Conservation (phyloP, 768 basidiomycete species). For the Harrya chromipes region DNA sequence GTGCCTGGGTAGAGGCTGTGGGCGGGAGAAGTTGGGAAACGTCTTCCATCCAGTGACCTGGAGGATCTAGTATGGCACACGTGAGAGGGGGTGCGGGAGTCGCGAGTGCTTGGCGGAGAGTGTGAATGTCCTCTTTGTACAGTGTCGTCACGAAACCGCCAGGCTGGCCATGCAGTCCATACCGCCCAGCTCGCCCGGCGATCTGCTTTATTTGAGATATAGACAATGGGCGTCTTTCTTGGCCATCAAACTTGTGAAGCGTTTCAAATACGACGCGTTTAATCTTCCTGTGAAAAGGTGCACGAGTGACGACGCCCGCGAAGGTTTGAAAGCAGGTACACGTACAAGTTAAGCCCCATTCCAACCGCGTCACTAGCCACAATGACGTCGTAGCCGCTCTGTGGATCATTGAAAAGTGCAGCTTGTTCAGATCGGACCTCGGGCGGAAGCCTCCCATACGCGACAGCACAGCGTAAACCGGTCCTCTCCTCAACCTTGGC, state of each 20-base stretch:
- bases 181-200: conserved; percentile 91
- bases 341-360: conserved; percentile 96
- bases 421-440: conserved; percentile 93
- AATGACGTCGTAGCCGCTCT: conserved; percentile 83
- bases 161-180: conserved; percentile 55
- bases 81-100: conserved; percentile 48
- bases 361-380: conserved; percentile 95
- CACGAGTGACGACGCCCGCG: background rate
- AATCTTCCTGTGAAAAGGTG: conserved; percentile 65
- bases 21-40: conserved; percentile 44
- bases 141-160: conserved; percentile 77
- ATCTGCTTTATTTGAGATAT: conserved; percentile 89
- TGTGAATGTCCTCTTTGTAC: conserved; percentile 54
- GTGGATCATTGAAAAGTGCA: conserved; percentile 80
- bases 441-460: conserved; percentile 89
- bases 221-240: conserved; percentile 45
- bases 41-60: conserved; percentile 19
- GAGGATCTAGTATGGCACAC: conserved; percentile 47
- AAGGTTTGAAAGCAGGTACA: conserved; percentile 2
- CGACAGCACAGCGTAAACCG: conserved; percentile 81
- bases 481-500: conserved; percentile 65
- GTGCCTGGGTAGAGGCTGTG: conserved; percentile 36
- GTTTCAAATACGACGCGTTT: conserved; percentile 78
- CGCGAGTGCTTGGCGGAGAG: conserved; percentile 54
- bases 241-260: conserved; percentile 64